Evolutionary conservation across 768 basidiomycete genomes (phyloP).

Genomic region (Agrocybe pediades): DNA sequence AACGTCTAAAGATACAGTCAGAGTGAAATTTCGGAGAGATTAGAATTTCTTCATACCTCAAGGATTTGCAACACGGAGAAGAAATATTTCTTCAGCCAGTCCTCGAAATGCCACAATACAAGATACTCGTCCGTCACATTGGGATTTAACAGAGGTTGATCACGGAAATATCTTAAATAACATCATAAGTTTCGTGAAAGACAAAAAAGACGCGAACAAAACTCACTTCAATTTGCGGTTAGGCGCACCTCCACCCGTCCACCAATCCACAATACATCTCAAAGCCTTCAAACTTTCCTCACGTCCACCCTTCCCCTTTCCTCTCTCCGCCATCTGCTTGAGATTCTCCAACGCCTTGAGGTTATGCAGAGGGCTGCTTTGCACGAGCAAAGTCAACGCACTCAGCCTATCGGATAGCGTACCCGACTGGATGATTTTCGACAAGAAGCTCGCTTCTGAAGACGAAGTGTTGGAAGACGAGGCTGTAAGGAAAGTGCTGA

Average conservation of each 20-base stretch:
- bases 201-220: neutral
- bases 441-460: constrained; percentile 80
- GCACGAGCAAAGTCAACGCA: constrained; percentile 86
- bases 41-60: constrained; percentile 56
- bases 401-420: constrained; percentile 92
- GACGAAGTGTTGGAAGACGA: constrained; percentile 59
- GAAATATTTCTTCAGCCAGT: constrained; percentile 97
- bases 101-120: constrained; percentile 89
- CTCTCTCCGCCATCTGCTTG: constrained; percentile 73
- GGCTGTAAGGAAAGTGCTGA: constrained; percentile 47
- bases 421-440: constrained; percentile 83
- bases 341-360: constrained; percentile 76
- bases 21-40: neutral
- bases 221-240: constrained; percentile 82
- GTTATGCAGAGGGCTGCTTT: constrained; percentile 87
- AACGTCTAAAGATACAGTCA: constrained; percentile 51
- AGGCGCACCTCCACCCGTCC: constrained; percentile 93
- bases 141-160: constrained; percentile 74
- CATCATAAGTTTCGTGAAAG: neutral
- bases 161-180: constrained; percentile 80
- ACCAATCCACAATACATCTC: constrained; percentile 95
- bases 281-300: constrained; percentile 91
- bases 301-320: constrained; percentile 82
- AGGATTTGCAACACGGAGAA: constrained; percentile 89
- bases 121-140: constrained; percentile 71